A percentile compares a stretch with the other conserved stretches of the same genome.
These are phyloP conservation scores for Dactylellina parvicollis DNA, from an alignment of 2,329 filamentous ascomycete genomes.

Conservation along the genomic window DNA sequence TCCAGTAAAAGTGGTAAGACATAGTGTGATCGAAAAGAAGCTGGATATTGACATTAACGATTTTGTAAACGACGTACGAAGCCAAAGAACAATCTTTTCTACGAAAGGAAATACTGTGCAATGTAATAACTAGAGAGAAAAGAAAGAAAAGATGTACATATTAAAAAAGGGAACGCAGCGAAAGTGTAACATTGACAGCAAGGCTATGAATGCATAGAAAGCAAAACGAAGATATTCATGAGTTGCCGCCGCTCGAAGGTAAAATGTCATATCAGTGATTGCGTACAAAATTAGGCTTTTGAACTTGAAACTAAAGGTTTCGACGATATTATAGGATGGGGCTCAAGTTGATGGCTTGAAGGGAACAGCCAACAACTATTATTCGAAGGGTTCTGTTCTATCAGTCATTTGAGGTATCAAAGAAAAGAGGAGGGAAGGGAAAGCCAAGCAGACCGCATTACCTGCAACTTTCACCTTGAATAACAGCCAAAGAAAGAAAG, in stretches of 20 bases:
- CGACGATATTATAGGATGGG: conserved; percentile 17
- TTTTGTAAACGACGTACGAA: background rate
- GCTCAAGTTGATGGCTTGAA: conserved; percentile 7
- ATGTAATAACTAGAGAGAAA: conserved; percentile 1
- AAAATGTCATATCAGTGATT: conserved; percentile 2
- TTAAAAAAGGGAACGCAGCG: background rate
- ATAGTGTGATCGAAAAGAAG: too few species aligned
- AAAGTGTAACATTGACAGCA: background rate
- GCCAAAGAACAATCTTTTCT: conserved; percentile 2
- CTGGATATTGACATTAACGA: background rate
- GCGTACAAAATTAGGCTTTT: conserved; percentile 38
- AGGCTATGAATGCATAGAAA: background rate
- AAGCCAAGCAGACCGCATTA: conserved; percentile 25
- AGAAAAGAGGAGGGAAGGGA: conserved; percentile 30
- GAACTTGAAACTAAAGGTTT: conserved; percentile 6
- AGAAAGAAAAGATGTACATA: conserved; percentile 15
- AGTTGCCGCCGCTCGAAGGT: conserved; percentile 18
- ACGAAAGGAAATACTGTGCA: conserved; percentile 9
- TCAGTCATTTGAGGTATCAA: conserved; percentile 45
- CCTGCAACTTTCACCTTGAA: conserved; percentile 41
- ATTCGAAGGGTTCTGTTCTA: conserved; percentile 33
- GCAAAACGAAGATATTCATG: conserved; percentile 15
- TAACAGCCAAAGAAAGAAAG: conserved; percentile 18
- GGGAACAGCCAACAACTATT: conserved; percentile 18
- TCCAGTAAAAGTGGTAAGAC: too few species aligned